Conservation (phyloP, 768 basidiomycete genomes). For the Termitomyces sp. region DNA sequence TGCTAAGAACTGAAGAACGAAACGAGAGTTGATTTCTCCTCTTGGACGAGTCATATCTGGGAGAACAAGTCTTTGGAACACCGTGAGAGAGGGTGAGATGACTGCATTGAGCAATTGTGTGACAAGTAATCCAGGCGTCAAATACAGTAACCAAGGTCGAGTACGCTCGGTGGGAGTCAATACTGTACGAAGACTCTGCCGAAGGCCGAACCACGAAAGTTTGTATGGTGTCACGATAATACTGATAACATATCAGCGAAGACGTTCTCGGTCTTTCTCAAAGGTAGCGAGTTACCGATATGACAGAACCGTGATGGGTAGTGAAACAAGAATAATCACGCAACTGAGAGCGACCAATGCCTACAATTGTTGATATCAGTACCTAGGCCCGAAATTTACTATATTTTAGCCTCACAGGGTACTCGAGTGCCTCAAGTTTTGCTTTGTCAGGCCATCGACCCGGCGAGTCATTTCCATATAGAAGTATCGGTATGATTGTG, state of each 20-base stretch:
- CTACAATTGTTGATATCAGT: background rate
- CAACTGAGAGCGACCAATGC: background rate
- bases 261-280: background rate
- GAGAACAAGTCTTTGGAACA: slow-evolving; percentile 1
- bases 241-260: slow-evolving; percentile 27
- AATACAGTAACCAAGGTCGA: slow-evolving; percentile 71
- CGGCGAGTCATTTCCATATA: background rate
- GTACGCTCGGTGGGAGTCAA: slow-evolving; percentile 74
- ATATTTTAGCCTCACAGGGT: background rate
- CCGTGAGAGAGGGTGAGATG: slow-evolving; percentile 20
- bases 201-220: slow-evolving; percentile 53
- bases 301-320: slow-evolving; percentile 4
- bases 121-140: slow-evolving; percentile 68
- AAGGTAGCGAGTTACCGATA: slow-evolving; percentile 4
- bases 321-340: background rate
- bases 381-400: background rate
- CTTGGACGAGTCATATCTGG: background rate
- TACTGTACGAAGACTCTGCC: slow-evolving; percentile 58
- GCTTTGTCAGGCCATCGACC: background rate
- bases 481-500: background rate
- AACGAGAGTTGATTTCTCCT: background rate
- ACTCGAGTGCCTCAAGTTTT: background rate
- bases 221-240: slow-evolving; percentile 76
- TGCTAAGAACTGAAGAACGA: background rate
- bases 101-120: slow-evolving; percentile 39